A percentile compares a stretch with the other conserved stretches of the same genome.
Conservation (phyloP, 495 filamentous ascomycete genomes). For the Parmelia sp. region DNA sequence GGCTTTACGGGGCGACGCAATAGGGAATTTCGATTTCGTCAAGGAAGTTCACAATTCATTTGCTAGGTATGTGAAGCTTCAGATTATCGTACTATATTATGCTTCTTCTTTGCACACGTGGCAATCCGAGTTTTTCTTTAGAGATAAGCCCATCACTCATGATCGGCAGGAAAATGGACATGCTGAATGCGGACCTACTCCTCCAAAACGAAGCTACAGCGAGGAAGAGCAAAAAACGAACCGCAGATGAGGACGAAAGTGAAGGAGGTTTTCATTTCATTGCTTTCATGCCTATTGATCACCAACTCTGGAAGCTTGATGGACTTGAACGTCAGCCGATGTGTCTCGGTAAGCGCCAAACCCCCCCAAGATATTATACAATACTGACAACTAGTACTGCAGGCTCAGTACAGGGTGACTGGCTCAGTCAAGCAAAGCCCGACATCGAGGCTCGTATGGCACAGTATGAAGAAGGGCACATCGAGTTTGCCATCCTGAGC, state of each 20-base stretch:
- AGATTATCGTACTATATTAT: not conserved
- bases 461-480: conserved; percentile 47
- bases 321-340: conserved; percentile 71
- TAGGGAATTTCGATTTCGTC: conserved; percentile 69
- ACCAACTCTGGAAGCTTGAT: conserved; percentile 82
- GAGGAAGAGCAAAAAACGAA: conserved; percentile 32
- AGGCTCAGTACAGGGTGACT: conserved; percentile 42
- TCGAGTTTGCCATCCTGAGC: conserved; percentile 53
- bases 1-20: conserved; percentile 63
- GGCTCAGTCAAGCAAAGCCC: conserved; percentile 44
- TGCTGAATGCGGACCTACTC: conserved; percentile 66
- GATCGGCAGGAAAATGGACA: conserved; percentile 59
- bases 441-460: conserved; percentile 47
- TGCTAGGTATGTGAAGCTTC: conserved; percentile 51
- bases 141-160: conserved; percentile 4
- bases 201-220: conserved; percentile 54
- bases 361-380: not conserved
- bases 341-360: conserved; percentile 53
- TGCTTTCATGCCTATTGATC: conserved; percentile 73
- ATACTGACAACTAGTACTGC: not conserved
- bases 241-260: conserved; percentile 37
- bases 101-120: not conserved
- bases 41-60: conserved; percentile 82
- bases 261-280: conserved; percentile 76
- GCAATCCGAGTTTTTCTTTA: not conserved